Evolutionary conservation across 2,329 filamentous ascomycete species (phyloP).

Genomic region (Ascochyta pisi): DNA sequence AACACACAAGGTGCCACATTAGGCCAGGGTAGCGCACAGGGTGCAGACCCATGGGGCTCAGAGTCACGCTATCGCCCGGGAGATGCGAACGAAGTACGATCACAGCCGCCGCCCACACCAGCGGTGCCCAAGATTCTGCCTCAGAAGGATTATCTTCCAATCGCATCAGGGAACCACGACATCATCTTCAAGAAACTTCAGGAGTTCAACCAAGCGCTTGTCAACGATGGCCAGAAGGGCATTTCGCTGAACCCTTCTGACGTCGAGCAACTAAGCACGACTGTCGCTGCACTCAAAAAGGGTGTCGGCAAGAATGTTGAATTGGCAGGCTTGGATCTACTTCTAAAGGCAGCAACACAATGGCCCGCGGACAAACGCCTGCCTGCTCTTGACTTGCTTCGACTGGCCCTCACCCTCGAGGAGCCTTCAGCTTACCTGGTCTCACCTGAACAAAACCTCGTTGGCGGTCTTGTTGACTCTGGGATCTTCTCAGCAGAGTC

Average conservation of each 20-base stretch:
- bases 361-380: slow-evolving; percentile 86
- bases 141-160: slow-evolving; percentile 79
- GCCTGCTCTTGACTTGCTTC: slow-evolving; percentile 84
- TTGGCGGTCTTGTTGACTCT: slow-evolving; percentile 65
- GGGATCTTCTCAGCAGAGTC: slow-evolving; percentile 64
- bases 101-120: slow-evolving; percentile 44
- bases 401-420: slow-evolving; percentile 76
- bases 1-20: slow-evolving; percentile 88
- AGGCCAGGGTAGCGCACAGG: slow-evolving; percentile 62
- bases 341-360: slow-evolving; percentile 73
- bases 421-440: slow-evolving; percentile 68
- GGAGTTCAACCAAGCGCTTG: slow-evolving; percentile 75
- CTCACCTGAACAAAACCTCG: slow-evolving; percentile 62
- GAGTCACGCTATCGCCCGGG: slow-evolving; percentile 81
- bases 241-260: slow-evolving; percentile 76
- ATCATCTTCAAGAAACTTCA: slow-evolving; percentile 78
- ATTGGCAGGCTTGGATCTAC: slow-evolving; percentile 64
- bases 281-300: slow-evolving; percentile 70
- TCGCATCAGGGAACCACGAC: slow-evolving; percentile 73
- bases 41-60: slow-evolving; percentile 76
- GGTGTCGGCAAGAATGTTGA: slow-evolving; percentile 48
- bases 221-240: slow-evolving; percentile 74
- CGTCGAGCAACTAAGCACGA: slow-evolving; percentile 64
- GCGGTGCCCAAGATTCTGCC: slow-evolving; percentile 70
- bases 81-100: slow-evolving; percentile 55